Evolutionary conservation across 345 rosid genomes (phyloP).

Genomic region (Isatis tinctoria): DNA sequence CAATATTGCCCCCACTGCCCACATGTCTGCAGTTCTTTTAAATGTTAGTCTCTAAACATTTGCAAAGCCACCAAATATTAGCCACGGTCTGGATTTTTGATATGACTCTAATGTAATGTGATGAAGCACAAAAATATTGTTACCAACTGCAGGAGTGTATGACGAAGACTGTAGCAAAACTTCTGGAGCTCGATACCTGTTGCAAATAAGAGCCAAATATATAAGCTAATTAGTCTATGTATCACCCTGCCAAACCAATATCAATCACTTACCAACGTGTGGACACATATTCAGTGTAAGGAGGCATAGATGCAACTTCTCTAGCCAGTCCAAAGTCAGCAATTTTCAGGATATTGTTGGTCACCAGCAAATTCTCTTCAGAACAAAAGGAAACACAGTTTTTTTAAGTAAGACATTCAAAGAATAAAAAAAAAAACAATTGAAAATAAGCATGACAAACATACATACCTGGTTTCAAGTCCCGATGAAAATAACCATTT

Average conservation of each 20-base stretch:
- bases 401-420: not conserved
- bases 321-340: slow-evolving; percentile 98
- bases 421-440: not conserved
- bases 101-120: not conserved
- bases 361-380: slow-evolving; percentile 87
- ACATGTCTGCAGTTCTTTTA: slow-evolving; percentile 59
- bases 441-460: not conserved
- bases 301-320: slow-evolving; percentile 86
- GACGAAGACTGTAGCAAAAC: slow-evolving; percentile 76
- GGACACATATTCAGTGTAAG: slow-evolving; percentile 97
- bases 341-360: slow-evolving; percentile 69
- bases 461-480: slow-evolving; percentile 75
- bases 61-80: not conserved
- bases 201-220: not conserved
- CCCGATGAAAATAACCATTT: slow-evolving; percentile 84
- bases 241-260: not conserved
- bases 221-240: not conserved
- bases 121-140: not conserved
- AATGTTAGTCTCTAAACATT: slow-evolving; percentile 16
- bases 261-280: slow-evolving; percentile 72
- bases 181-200: slow-evolving; percentile 97
- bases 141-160: slow-evolving; percentile 94
- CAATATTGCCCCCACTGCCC: slow-evolving; percentile 95
- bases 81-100: not conserved
- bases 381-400: not conserved